A percentile compares a stretch with the other conserved stretches of the same genome.
Conservation (phyloP, 352 stramenopile genomes). For the Globisporangium canariense region DNA sequence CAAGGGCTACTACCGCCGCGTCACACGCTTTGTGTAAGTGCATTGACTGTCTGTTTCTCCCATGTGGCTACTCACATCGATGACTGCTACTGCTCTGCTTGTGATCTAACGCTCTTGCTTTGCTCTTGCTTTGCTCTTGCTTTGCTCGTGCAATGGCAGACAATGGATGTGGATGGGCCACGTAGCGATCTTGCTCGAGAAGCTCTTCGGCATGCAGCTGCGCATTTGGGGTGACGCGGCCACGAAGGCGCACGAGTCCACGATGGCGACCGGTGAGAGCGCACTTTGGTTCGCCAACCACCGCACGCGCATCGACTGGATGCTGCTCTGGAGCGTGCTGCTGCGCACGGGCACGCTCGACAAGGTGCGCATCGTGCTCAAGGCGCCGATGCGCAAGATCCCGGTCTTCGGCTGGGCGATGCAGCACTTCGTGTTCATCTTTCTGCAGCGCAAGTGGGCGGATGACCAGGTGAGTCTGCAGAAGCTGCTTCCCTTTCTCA, state of each 20-base stretch:
- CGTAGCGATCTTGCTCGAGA: constrained; percentile 62
- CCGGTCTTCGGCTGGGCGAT: constrained; percentile 86
- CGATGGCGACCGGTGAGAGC: constrained; percentile 38
- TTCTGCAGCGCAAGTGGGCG: constrained; percentile 64
- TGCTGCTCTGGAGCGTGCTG: constrained; percentile 74
- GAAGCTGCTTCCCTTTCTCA: constrained; percentile 56
- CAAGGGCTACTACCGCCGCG: constrained; percentile 42
- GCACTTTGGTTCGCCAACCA: constrained; percentile 79
- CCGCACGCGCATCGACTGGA: constrained; percentile 83
- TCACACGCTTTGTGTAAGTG: constrained; percentile 56
- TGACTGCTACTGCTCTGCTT: neutral
- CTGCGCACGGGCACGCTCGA: constrained; percentile 48
- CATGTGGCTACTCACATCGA: neutral
- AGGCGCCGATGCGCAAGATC: constrained; percentile 62
- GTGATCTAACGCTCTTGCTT: neutral
- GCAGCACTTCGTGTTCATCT: constrained; percentile 86
- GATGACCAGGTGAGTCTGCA: constrained; percentile 57
- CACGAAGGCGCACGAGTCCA: constrained; percentile 48
- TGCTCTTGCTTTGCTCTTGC: constrained; percentile 3
- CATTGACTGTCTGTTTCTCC: neutral
- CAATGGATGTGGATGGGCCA: constrained; percentile 82
- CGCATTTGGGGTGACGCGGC: constrained; percentile 52
- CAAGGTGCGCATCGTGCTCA: constrained; percentile 71
- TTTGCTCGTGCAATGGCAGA: constrained; percentile 18
- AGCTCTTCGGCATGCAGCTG: constrained; percentile 58